Percentiles rank a stretch among this genome's conserved stretches.
phyloP scores from a whole-genome alignment of 805 yeast genomes.

The Zygosaccharomyces gambellarensis region DNA sequence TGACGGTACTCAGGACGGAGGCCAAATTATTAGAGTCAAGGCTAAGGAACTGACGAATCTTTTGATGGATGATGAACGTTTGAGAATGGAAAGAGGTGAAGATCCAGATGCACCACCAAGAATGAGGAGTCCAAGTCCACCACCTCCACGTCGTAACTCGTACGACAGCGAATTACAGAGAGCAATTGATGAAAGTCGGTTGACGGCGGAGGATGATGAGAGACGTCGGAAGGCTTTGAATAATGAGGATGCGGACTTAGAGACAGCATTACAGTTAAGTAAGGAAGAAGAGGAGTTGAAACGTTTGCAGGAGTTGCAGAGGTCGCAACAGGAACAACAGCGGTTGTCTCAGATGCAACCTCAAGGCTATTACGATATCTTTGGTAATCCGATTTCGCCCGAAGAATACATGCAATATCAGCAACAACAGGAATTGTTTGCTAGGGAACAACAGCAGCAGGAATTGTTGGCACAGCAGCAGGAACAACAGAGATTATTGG shows the following conservation, averaged over 20 bases:
- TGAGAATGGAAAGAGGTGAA: constrained; percentile 60
- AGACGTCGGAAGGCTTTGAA: constrained; percentile 41
- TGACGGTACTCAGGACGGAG: constrained; percentile 75
- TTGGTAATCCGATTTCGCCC: constrained; percentile 36
- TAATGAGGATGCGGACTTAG: constrained; percentile 24
- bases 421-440: constrained; percentile 28
- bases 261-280: constrained; percentile 26
- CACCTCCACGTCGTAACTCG: constrained; percentile 35
- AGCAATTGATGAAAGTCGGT: constrained; percentile 73
- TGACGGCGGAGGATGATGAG: constrained; percentile 81
- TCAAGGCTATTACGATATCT: constrained; percentile 32
- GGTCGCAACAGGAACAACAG: constrained; percentile 23
- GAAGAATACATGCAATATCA: constrained; percentile 35
- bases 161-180: constrained; percentile 71
- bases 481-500: constrained; percentile 21
- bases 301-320: constrained; percentile 25
- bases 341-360: constrained; percentile 28
- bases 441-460: constrained; percentile 29
- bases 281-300: constrained; percentile 29
- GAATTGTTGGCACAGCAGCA: constrained; percentile 28
- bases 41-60: constrained; percentile 81
- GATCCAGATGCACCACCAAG: constrained; percentile 29
- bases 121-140: constrained; percentile 18
- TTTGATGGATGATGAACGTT: constrained; percentile 73
- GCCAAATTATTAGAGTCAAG: constrained; percentile 78